Evolutionary conservation across 768 basidiomycete genomes (phyloP).

Genomic region (Epithele typhae): DNA sequence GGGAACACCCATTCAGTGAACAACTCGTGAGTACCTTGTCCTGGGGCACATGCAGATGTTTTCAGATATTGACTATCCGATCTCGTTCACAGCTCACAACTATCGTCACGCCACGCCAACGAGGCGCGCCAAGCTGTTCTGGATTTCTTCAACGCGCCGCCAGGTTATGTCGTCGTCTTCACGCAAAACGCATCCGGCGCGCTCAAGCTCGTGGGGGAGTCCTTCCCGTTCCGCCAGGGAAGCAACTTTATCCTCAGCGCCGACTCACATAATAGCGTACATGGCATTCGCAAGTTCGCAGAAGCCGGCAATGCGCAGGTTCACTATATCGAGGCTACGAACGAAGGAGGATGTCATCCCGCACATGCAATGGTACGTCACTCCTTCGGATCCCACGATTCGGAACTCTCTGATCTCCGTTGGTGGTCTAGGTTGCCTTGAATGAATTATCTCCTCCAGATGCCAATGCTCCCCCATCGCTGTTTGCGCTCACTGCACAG

Average conservation of each 20-base stretch:
- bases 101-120: constrained; percentile 61
- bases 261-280: constrained; percentile 85
- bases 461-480: constrained; percentile 44
- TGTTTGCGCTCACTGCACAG: constrained; percentile 75
- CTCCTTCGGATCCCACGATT: too few species aligned
- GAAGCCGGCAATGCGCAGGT: constrained; percentile 48
- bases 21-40: constrained; percentile 51
- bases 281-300: constrained; percentile 77
- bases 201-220: constrained; percentile 77
- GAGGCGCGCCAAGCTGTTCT: constrained; percentile 73
- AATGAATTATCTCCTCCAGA: constrained; percentile 41
- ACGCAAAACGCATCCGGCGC: constrained; percentile 78
- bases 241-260: constrained; percentile 62
- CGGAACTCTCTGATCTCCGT: too few species aligned
- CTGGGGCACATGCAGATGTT: too few species aligned
- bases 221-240: constrained; percentile 61
- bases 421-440: constrained; percentile 22
- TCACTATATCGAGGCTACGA: constrained; percentile 62
- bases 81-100: constrained; percentile 48
- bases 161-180: constrained; percentile 77
- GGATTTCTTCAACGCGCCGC: constrained; percentile 73
- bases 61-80: too few species aligned
- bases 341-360: constrained; percentile 60
- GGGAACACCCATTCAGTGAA: constrained; percentile 86
- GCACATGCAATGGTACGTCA: constrained; percentile 54